Conservation (phyloP, 805 yeast genomes). For the Zygosaccharomyces rouxii region DNA sequence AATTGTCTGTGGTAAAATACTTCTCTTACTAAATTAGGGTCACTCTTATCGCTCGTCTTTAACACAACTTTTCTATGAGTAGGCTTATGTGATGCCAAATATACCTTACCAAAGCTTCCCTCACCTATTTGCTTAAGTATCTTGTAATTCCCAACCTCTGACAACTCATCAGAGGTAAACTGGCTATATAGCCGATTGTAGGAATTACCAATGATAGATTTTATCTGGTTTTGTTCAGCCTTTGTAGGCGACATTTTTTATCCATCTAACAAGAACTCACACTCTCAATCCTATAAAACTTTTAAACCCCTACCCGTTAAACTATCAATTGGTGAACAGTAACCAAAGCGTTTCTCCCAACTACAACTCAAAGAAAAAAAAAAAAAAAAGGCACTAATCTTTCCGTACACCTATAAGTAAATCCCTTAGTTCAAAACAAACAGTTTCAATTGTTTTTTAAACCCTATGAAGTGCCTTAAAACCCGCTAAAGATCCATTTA, state of each 20-base stretch:
- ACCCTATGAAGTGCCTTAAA: background rate
- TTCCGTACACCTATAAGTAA: too few relatives aligned
- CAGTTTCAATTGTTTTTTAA: background rate
- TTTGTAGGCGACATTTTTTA: constrained; percentile 18
- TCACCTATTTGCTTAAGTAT: constrained; percentile 76
- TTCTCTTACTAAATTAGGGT: constrained; percentile 85
- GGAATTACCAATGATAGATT: constrained; percentile 50
- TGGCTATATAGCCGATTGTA: constrained; percentile 55
- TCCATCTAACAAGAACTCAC: background rate
- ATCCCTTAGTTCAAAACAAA: too few relatives aligned
- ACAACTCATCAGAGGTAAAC: constrained; percentile 44
- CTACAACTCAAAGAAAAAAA: background rate
- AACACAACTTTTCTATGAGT: constrained; percentile 76
- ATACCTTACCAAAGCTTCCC: constrained; percentile 91
- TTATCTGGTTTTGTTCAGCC: constrained; percentile 31
- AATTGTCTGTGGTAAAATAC: constrained; percentile 84
- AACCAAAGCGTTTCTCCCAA: background rate
- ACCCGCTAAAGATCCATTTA: background rate
- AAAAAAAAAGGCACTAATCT: too few relatives aligned
- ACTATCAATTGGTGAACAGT: background rate
- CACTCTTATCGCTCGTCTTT: constrained; percentile 71
- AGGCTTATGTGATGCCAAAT: constrained; percentile 72
- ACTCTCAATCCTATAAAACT: too few relatives aligned
- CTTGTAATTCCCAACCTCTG: constrained; percentile 76
- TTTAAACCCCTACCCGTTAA: background rate